Base-by-base conservation (phyloP, 2,329 filamentous ascomycete species). In the Fusarium succisae region DNA sequence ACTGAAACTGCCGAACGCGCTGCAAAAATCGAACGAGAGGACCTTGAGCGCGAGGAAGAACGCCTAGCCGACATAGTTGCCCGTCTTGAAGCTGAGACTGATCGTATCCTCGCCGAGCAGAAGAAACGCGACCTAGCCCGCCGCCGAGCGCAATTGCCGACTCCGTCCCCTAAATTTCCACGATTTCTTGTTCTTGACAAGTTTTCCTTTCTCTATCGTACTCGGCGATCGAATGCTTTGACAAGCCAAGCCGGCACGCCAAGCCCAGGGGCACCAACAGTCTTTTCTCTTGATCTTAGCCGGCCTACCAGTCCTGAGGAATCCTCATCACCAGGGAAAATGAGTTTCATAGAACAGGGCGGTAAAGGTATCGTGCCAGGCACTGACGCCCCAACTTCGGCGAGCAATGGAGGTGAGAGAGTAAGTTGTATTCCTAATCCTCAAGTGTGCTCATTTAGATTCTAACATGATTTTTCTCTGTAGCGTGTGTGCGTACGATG, bases 351-450 rank as follows among this genome's bases (percentile, higher is more conserved):
- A 64, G 82, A 85, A 67, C 79, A 80, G n/a, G 85, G 85, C 32
- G 86, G 84, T 18, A 84, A 80, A 72, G 86, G 85, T 65, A 83
- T 86, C 64, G 83, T 86, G 11, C 84, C 86, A 44, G 85, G 86
- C 58, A 91, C 87, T 48, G 94, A 97, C 84, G 93, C 93, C 28
- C 95, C 95, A 3, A 86, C 92, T 15, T 95, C 94, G 61, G 94
- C 94, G 20, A 92, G 93, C 66, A 97, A 97, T 83, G 90, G 92
- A 70, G 92, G 91, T 51, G 93, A 95, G 79, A 87, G 94, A 76
- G 91, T 93, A 83, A 86, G 90, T 85, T 43, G 38, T 24, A 30
- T 17, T n/a, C 22, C 39, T 39, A 26, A 22, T 53, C 32, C 39
- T 37, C 10, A 32, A 17, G 43, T n/a, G 48, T 50, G 32, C 24